Evolutionary conservation across 176 grass and related monocot species (phyloP).

Genomic region (Triticum timopheevii): DNA sequence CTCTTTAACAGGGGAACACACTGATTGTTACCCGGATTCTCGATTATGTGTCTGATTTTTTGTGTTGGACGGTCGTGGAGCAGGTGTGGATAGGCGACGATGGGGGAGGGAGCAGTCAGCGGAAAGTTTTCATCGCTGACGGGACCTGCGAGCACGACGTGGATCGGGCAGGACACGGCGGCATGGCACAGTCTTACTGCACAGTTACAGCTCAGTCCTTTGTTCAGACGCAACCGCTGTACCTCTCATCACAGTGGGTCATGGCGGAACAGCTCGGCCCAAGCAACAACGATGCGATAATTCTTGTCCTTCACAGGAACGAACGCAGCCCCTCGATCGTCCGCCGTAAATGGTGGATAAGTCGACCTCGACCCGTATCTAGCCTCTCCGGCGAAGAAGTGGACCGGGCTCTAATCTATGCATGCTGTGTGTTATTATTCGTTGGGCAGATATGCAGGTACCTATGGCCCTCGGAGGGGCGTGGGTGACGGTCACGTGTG

Average conservation of each 20-base stretch:
- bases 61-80: not conserved
- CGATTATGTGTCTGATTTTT: not conserved
- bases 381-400: not conserved
- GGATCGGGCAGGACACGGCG: not conserved
- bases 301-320: not conserved
- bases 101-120: not conserved
- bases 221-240: not conserved
- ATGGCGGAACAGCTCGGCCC: not conserved
- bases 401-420: not conserved
- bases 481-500: no score
- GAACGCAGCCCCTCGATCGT: not conserved
- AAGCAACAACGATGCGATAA: not conserved
- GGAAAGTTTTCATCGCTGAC: not conserved
- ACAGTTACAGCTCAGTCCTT: constrained; percentile 5
- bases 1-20: not conserved
- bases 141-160: not conserved
- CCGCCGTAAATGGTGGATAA: not conserved
- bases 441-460: not conserved
- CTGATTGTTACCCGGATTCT: not conserved
- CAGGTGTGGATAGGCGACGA: not conserved
- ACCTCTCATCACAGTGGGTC: not conserved
- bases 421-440: not conserved
- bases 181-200: not conserved
- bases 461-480: not conserved
- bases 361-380: not conserved